These are phyloP conservation scores for Aspergillus latus DNA, from an alignment of 2,329 filamentous ascomycete species.

Conservation along the genomic window DNA sequence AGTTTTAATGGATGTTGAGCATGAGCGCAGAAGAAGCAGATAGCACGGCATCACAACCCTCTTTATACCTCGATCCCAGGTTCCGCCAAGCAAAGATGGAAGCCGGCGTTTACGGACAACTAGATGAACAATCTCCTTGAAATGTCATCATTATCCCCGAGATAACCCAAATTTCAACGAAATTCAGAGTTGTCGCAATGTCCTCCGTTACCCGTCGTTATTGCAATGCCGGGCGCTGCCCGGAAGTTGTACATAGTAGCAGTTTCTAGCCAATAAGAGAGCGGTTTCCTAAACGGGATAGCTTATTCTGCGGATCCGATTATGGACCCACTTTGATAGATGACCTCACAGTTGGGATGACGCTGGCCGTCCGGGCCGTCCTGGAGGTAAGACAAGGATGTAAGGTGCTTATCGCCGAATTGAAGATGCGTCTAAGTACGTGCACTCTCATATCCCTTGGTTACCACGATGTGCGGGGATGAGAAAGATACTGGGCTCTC, in stretches of 20 bases:
- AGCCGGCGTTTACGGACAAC: background rate
- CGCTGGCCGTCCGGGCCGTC: background rate
- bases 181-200: background rate
- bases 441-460: too few species aligned
- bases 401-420: background rate
- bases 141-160: background rate
- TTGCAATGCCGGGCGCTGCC: background rate
- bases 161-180: background rate
- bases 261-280: conserved; percentile 4
- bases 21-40: background rate
- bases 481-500: background rate
- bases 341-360: background rate
- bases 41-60: background rate
- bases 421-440: background rate
- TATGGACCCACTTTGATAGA: background rate
- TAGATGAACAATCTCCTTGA: background rate
- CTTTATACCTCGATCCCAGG: background rate
- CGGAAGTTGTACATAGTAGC: background rate
- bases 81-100: background rate
- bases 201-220: background rate
- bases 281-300: background rate
- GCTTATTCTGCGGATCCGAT: background rate
- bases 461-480: background rate
- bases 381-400: background rate
- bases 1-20: background rate